phyloP scores from a whole-genome alignment of 1,284 basidiomycete genomes.

The Marasmius sp. region DNA sequence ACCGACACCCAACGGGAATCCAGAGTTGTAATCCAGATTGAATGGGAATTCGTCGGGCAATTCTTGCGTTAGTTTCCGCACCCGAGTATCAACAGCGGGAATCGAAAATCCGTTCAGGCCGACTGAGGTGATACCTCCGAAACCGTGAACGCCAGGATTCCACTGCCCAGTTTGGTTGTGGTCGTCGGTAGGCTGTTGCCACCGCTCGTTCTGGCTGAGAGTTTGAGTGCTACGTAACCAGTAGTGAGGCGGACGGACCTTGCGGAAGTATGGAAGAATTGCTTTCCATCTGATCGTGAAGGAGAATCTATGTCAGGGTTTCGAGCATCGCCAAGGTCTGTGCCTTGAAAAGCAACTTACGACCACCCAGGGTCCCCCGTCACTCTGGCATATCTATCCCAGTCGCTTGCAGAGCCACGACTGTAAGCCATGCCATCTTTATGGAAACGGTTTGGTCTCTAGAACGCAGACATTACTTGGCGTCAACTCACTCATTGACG shows the following conservation, averaged over 20 bases:
- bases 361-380: slow-evolving; percentile 22
- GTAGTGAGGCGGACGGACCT: slow-evolving; percentile 10
- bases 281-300: slow-evolving; percentile 13
- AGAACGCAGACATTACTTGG: background rate
- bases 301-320: background rate
- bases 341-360: background rate
- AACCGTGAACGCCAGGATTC: slow-evolving; percentile 15
- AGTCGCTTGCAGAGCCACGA: slow-evolving; percentile 19
- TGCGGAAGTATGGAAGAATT: slow-evolving; percentile 21
- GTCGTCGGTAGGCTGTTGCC: slow-evolving; percentile 14
- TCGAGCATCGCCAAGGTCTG: background rate
- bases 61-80: background rate
- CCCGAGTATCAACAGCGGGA: background rate
- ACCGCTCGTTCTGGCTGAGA: slow-evolving; percentile 16
- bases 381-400: slow-evolving; percentile 17
- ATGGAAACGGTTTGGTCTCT: background rate
- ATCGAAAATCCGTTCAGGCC: slow-evolving; percentile 17
- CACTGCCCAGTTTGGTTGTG: slow-evolving; percentile 17
- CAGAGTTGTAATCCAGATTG: background rate
- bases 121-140: slow-evolving; percentile 14
- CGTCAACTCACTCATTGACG: background rate
- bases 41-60: background rate
- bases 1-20: background rate
- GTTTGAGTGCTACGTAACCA: background rate
- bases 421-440: slow-evolving; percentile 17